Evolutionary conservation across 805 yeast genomes (phyloP).

Genomic region (Candida chilensis): DNA sequence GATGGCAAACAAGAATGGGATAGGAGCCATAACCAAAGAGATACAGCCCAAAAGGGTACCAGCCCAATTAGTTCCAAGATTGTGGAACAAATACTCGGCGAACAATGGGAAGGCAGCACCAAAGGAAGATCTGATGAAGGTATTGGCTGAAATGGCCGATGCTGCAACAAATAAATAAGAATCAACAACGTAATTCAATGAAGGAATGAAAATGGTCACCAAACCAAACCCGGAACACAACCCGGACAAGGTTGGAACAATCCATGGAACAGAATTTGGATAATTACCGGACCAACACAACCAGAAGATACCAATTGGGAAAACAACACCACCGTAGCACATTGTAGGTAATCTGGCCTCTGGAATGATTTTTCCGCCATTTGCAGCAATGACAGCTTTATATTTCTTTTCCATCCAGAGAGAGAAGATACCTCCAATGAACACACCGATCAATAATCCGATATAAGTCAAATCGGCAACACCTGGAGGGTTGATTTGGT

Average conservation of each 20-base stretch:
- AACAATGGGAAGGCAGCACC: constrained; percentile 59
- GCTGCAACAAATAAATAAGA: constrained; percentile 51
- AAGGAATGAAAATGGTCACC: constrained; percentile 48
- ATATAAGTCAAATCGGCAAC: constrained; percentile 19
- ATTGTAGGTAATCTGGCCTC: constrained; percentile 50
- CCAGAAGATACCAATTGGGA: constrained; percentile 48
- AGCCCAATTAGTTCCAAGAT: constrained; percentile 46
- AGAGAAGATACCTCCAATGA: constrained; percentile 17
- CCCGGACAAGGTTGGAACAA: constrained; percentile 45
- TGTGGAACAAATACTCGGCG: constrained; percentile 40
- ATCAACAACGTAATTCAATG: constrained; percentile 53
- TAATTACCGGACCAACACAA: constrained; percentile 53
- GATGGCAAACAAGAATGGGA: constrained; percentile 43
- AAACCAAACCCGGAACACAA: constrained; percentile 33
- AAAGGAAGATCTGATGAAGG: constrained; percentile 47
- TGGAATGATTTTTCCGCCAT: constrained; percentile 42
- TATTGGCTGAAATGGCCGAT: constrained; percentile 56
- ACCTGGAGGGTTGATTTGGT: no score
- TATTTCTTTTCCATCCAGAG: constrained; percentile 17
- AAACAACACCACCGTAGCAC: constrained; percentile 33
- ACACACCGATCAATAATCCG: constrained; percentile 25
- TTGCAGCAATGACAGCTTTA: constrained; percentile 18
- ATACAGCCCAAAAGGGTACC: constrained; percentile 43
- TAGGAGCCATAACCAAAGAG: constrained; percentile 41
- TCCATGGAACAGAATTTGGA: constrained; percentile 36